Conservation (phyloP, 1,284 basidiomycete genomes). For the Thelephora terrestris region DNA sequence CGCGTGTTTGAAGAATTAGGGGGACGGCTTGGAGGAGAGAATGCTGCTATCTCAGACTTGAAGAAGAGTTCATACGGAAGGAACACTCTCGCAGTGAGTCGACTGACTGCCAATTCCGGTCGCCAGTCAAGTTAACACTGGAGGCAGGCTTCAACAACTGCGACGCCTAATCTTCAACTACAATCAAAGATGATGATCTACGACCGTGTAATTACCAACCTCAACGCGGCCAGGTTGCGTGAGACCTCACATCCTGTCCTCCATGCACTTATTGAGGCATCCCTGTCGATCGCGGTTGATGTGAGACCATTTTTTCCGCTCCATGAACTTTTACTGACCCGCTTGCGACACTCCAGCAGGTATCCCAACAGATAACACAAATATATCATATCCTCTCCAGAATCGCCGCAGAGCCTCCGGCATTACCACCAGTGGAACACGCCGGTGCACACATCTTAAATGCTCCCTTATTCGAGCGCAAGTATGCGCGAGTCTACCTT, state of each 20-base stretch:
- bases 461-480: conserved; percentile 61
- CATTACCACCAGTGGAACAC: conserved; percentile 62
- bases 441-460: conserved; percentile 72
- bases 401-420: conserved; percentile 60
- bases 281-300: conserved; percentile 43
- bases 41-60: conserved; percentile 41
- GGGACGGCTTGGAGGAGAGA: conserved; percentile 44
- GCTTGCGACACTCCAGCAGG: conserved; percentile 25
- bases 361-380: conserved; percentile 50
- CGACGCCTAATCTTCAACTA: conserved; percentile 61
- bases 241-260: conserved; percentile 68
- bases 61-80: conserved; percentile 53
- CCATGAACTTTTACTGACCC: not conserved
- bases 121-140: not conserved
- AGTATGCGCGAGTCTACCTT: conserved; percentile 63
- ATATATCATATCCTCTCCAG: conserved; percentile 63
- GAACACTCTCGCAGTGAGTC: conserved; percentile 41
- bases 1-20: conserved; percentile 88
- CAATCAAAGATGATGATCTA: conserved; percentile 96
- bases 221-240: conserved; percentile 65
- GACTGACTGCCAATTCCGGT: not conserved
- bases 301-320: conserved; percentile 27
- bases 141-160: conserved; percentile 36
- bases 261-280: conserved; percentile 58
- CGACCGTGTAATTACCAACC: conserved; percentile 65